A percentile compares a stretch with the other conserved stretches of the same genome.
phyloP scores from a whole-genome alignment of 495 filamentous ascomycete species.

The Daldinia concentrica region DNA sequence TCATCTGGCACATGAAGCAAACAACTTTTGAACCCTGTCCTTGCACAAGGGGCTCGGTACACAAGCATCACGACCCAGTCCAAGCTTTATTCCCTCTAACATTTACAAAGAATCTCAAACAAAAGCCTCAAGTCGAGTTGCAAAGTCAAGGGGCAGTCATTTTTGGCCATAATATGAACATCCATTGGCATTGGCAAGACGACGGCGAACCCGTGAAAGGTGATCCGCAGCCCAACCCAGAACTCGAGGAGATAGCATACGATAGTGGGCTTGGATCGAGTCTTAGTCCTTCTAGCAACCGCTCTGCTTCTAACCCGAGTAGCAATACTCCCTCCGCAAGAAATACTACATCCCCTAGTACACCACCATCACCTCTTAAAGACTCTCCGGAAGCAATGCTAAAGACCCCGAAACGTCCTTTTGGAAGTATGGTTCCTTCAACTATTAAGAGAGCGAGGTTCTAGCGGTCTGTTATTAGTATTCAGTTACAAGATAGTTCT shows the following conservation, averaged over 20 bases:
- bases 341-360: not conserved
- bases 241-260: not conserved
- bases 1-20: too few relatives aligned
- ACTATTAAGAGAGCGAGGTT: not conserved
- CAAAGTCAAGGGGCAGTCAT: too few relatives aligned
- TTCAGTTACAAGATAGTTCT: too few relatives aligned
- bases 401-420: not conserved
- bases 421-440: not conserved
- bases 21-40: too few relatives aligned
- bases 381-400: not conserved
- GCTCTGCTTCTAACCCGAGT: not conserved
- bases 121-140: too few relatives aligned
- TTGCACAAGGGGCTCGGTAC: too few relatives aligned
- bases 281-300: not conserved
- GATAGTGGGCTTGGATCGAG: conserved; percentile 33
- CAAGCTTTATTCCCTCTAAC: too few relatives aligned
- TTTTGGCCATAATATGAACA: too few relatives aligned
- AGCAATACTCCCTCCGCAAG: not conserved
- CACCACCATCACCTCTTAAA: not conserved
- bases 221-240: not conserved
- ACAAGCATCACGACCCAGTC: too few relatives aligned
- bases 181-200: conserved; percentile 18
- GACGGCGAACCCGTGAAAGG: conserved; percentile 25
- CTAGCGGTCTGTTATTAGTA: too few relatives aligned
- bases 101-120: too few relatives aligned